Conservation (phyloP, 495 filamentous ascomycete genomes). For the Podospora appendiculata region DNA sequence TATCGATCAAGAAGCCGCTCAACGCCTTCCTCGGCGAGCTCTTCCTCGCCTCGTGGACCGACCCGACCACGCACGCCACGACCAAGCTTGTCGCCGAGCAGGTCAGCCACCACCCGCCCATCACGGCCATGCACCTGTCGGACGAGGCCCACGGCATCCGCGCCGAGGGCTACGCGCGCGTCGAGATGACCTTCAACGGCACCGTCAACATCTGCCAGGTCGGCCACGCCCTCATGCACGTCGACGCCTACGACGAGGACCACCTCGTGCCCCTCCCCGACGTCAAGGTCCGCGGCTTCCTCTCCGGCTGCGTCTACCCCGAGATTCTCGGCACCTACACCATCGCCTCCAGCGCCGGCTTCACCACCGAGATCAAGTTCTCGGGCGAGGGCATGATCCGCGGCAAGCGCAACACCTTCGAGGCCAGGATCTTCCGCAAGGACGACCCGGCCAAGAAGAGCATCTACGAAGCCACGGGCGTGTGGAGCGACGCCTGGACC, state of each 20-base stretch:
- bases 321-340: constrained; percentile 30
- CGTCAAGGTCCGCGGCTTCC: constrained; percentile 34
- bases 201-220: constrained; percentile 78
- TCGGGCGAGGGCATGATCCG: constrained; percentile 25
- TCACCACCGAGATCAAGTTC: constrained; percentile 29
- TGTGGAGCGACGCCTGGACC: constrained; percentile 35
- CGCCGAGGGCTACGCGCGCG: constrained; percentile 78
- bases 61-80: constrained; percentile 63
- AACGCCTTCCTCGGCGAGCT: constrained; percentile 37
- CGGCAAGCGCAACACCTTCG: constrained; percentile 28
- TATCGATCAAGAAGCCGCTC: constrained; percentile 30
- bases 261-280: constrained; percentile 41
- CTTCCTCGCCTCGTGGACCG: constrained; percentile 57
- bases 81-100: constrained; percentile 55
- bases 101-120: constrained; percentile 73
- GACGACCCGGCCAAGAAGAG: constrained; percentile 9
- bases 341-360: constrained; percentile 27
- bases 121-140: constrained; percentile 74
- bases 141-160: constrained; percentile 69
- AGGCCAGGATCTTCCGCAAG: constrained; percentile 15
- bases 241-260: constrained; percentile 42
- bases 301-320: constrained; percentile 35
- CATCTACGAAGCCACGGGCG: constrained; percentile 27
- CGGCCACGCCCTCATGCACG: constrained; percentile 56
- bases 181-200: constrained; percentile 75